Base-by-base conservation (phyloP, 2,329 filamentous ascomycete genomes). In the Aspergillus pseudotamarii region DNA sequence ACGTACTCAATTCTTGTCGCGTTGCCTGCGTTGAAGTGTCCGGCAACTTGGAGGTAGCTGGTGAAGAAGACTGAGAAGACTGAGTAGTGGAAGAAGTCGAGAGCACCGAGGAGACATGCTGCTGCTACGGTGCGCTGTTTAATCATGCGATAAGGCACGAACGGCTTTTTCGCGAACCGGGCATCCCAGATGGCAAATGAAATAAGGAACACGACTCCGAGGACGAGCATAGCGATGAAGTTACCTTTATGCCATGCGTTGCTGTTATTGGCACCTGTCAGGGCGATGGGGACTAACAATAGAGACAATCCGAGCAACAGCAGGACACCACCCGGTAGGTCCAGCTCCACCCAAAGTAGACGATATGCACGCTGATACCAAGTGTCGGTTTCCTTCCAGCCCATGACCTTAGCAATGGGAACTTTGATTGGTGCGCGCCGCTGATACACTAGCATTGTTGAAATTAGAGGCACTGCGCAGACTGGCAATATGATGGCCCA, bases 21-120 rank as follows among this genome's bases (percentile, higher is more conserved):
- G 8, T 75, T 70, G 0, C 75, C 78, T 0, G 78, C 70, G 3
- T 70, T 72, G 23, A 76, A 80, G 6, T 73, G 71, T 0, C 74
- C 77, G 16, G 76, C 78, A 2, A 80, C 77, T 56, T 79, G 77
- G 0, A 80, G 73, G 48, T 78, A 80, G 50, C 78, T 80, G 0
- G 78, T 76, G 54, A 80, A 80, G 65, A 81, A 80, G 1, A 79
- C 69, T 0, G 76, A 75, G 59, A 80, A 81, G 34, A 76, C 68
- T 2, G 76, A 76, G 55, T 75, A 75, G 57, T 73, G 69, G 45
- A 74, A 70, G 56, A 75, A 74, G 51, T 81, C 79, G 1, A 80
- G 69, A 30, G 77, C 72, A 6, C 72, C 75, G 2, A 80, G 61
- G 1, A 76, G 38, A 41, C 78, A 80, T 1, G 79, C 79, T 0